Evolutionary conservation across 257 asterid species (phyloP).

Genomic region (Solanum sejunctum): DNA sequence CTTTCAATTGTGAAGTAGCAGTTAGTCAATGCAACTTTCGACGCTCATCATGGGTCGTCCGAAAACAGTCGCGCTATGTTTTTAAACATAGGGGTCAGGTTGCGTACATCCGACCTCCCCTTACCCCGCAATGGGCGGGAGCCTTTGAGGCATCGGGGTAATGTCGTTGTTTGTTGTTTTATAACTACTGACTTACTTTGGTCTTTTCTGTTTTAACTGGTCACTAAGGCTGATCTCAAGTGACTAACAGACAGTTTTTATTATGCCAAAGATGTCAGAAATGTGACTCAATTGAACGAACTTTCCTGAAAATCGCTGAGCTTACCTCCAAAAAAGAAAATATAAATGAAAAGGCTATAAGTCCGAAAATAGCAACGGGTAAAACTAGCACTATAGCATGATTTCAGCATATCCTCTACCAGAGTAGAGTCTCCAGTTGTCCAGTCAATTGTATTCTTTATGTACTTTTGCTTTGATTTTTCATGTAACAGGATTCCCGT

Average conservation of each 20-base stretch:
- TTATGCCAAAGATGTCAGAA: neutral
- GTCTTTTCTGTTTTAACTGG: neutral
- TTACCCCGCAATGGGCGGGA: too few relatives aligned
- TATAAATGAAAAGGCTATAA: neutral
- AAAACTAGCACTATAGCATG: neutral
- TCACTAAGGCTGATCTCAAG: neutral
- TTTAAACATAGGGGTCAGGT: too few relatives aligned
- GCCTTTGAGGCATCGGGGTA: too few relatives aligned
- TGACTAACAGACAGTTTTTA: neutral
- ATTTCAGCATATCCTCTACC: neutral
- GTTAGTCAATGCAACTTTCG: too few relatives aligned
- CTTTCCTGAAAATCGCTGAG: neutral
- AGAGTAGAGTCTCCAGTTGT: neutral
- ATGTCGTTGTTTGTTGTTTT: too few relatives aligned
- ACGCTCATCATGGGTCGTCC: too few relatives aligned
- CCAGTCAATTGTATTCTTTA: neutral
- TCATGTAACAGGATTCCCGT: conserved; percentile 44
- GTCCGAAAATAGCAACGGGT: neutral
- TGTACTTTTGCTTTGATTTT: conserved; percentile 3
- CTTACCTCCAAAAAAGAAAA: neutral
- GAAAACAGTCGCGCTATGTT: too few relatives aligned
- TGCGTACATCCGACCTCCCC: too few relatives aligned
- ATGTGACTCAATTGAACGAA: neutral
- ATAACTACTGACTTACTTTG: neutral
- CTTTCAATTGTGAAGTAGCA: too few relatives aligned